Evolutionary conservation across 2,329 filamentous ascomycete species (phyloP).

Genomic region (Fusarium floridanum): DNA sequence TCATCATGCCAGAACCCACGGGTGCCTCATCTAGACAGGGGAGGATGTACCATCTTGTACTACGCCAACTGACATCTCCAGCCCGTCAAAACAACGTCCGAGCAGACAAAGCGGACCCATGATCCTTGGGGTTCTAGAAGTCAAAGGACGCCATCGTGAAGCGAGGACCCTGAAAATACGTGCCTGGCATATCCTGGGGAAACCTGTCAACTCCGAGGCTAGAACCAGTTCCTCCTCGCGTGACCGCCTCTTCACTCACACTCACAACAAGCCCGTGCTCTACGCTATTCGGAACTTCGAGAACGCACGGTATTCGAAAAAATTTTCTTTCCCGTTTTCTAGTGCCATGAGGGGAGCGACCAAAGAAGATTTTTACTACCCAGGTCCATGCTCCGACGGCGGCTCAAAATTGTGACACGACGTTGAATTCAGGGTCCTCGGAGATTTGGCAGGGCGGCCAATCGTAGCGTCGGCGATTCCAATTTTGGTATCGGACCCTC

Average conservation of each 20-base stretch:
- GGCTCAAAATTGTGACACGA: neutral
- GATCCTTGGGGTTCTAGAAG: constrained; percentile 26
- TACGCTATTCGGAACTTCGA: neutral
- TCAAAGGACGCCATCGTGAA: constrained; percentile 12
- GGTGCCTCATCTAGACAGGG: neutral
- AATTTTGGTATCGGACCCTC: neutral
- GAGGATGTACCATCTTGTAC: constrained; percentile 36
- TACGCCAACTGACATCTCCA: constrained; percentile 14
- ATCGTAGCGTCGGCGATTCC: neutral
- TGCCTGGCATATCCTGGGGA: constrained; percentile 33
- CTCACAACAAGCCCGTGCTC: constrained; percentile 21
- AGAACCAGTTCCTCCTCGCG: constrained; percentile 5
- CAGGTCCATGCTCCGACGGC: constrained; percentile 14
- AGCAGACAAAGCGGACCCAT: constrained; percentile 15
- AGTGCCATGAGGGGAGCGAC: neutral
- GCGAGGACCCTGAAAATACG: constrained; percentile 19
- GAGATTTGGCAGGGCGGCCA: constrained; percentile 22
- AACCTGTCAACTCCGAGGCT: constrained; percentile 1
- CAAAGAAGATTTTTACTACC: constrained; percentile 11
- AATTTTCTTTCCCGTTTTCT: constrained; percentile 8
- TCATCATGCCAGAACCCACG: constrained; percentile 19
- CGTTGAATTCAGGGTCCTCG: constrained; percentile 10
- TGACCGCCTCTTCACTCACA: neutral
- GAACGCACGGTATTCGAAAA: constrained; percentile 9
- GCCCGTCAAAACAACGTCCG: neutral